These are phyloP conservation scores for Blastobotrys malaysiensis DNA, from an alignment of 1,139 yeast species.

Conservation along the genomic window DNA sequence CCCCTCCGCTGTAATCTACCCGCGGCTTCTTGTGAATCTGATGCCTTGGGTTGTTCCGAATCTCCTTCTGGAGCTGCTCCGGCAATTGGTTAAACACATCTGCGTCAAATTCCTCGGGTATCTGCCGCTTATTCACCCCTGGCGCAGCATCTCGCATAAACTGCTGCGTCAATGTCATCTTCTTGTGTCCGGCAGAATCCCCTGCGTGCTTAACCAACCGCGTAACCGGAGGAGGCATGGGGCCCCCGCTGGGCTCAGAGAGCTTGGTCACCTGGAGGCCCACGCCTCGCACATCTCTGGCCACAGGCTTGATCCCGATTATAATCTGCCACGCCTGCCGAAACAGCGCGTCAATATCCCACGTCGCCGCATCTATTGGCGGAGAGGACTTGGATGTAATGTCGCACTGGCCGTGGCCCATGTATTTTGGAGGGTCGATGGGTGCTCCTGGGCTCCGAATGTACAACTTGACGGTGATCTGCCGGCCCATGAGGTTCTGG, in stretches of 20 bases:
- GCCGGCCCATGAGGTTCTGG: slow-evolving; percentile 49
- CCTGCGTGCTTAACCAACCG: slow-evolving; percentile 14
- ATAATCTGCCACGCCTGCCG: slow-evolving; percentile 56
- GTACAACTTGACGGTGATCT: slow-evolving; percentile 60
- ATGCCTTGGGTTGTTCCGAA: not conserved
- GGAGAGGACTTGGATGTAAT: slow-evolving; percentile 52
- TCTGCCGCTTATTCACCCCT: not conserved
- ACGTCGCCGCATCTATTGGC: slow-evolving; percentile 57
- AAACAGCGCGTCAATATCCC: slow-evolving; percentile 56
- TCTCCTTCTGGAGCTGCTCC: slow-evolving; percentile 12
- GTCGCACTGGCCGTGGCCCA: slow-evolving; percentile 83
- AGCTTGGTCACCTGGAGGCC: slow-evolving; percentile 63
- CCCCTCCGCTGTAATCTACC: no score
- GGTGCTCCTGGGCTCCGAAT: slow-evolving; percentile 62
- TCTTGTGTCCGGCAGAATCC: slow-evolving; percentile 5
- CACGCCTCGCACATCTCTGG: slow-evolving; percentile 70
- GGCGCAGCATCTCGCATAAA: not conserved
- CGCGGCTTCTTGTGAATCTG: not conserved
- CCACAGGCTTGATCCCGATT: slow-evolving; percentile 54
- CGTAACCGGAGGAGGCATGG: not conserved
- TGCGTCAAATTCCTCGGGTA: slow-evolving; percentile 11
- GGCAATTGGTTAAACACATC: slow-evolving; percentile 17
- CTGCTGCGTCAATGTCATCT: slow-evolving; percentile 2
- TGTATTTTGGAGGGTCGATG: slow-evolving; percentile 62
- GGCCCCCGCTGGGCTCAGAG: not conserved